A percentile compares a stretch with the other conserved stretches of the same genome.
phyloP scores from a whole-genome alignment of 305 asterid species.

The Fraxinus albicans region DNA sequence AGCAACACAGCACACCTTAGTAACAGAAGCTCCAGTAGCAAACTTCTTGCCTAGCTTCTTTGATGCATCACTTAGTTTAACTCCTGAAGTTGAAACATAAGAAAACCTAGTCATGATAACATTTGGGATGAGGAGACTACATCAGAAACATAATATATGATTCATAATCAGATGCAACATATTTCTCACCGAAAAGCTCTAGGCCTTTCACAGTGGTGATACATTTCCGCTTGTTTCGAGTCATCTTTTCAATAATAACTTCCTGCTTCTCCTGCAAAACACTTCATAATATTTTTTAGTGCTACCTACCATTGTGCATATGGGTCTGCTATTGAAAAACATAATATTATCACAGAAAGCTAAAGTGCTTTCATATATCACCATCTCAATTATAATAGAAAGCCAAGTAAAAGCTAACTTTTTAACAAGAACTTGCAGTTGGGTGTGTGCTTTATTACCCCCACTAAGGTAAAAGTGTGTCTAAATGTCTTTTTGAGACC shows the following conservation, averaged over 20 bases:
- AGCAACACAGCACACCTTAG: conserved; percentile 54
- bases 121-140: background rate
- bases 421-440: background rate
- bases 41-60: conserved; percentile 97
- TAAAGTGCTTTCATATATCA: background rate
- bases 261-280: conserved; percentile 81
- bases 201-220: conserved; percentile 96
- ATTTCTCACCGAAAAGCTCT: conserved; percentile 76
- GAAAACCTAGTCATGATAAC: conserved; percentile 7
- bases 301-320: background rate
- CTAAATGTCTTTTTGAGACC: background rate
- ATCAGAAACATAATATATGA: conserved; percentile 15
- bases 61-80: conserved; percentile 92
- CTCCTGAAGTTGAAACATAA: conserved; percentile 47
- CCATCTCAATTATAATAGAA: background rate
- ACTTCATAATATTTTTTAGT: conserved; percentile 13
- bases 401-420: background rate
- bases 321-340: background rate
- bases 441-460: background rate
- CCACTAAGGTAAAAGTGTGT: background rate
- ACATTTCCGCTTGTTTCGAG: conserved; percentile 90
- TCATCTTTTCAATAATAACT: conserved; percentile 87
- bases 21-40: conserved; percentile 98
- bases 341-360: background rate
- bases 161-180: conserved; percentile 10